phyloP scores from a whole-genome alignment of 306 rosid species.

The Leucaena leucocephala region DNA sequence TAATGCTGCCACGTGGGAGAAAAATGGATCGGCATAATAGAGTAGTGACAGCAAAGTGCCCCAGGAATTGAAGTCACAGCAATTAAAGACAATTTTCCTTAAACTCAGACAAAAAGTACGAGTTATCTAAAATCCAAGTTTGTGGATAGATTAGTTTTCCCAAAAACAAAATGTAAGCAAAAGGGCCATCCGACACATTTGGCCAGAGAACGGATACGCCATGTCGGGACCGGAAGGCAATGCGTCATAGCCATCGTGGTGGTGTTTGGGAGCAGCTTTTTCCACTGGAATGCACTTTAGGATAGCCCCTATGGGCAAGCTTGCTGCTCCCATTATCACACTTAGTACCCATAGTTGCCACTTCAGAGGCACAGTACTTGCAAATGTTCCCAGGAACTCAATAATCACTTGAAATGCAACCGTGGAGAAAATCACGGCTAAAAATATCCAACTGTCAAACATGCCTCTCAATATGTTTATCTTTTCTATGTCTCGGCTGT shows the following conservation, averaged over 20 bases:
- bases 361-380: slow-evolving; percentile 90
- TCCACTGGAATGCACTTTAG: slow-evolving; percentile 86
- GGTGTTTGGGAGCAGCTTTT: slow-evolving; percentile 40
- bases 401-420: slow-evolving; percentile 70
- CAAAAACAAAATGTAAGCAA: slow-evolving; percentile 35
- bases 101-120: slow-evolving; percentile 5
- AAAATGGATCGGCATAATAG: not conserved
- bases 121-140: not conserved
- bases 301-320: slow-evolving; percentile 75
- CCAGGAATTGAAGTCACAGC: not conserved
- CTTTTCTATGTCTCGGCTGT: slow-evolving; percentile 84
- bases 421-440: slow-evolving; percentile 61
- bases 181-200: not conserved
- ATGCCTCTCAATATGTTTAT: slow-evolving; percentile 85
- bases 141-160: slow-evolving; percentile 17
- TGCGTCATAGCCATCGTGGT: slow-evolving; percentile 78
- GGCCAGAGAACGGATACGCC: slow-evolving; percentile 35
- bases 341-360: slow-evolving; percentile 88
- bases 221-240: slow-evolving; percentile 67
- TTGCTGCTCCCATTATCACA: slow-evolving; percentile 68
- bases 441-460: slow-evolving; percentile 75
- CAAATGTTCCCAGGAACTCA: slow-evolving; percentile 83
- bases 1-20: not conserved
- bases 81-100: not conserved
- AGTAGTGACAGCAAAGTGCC: not conserved